Base-by-base conservation (phyloP, 768 basidiomycete species). In the Lactarius sp. region DNA sequence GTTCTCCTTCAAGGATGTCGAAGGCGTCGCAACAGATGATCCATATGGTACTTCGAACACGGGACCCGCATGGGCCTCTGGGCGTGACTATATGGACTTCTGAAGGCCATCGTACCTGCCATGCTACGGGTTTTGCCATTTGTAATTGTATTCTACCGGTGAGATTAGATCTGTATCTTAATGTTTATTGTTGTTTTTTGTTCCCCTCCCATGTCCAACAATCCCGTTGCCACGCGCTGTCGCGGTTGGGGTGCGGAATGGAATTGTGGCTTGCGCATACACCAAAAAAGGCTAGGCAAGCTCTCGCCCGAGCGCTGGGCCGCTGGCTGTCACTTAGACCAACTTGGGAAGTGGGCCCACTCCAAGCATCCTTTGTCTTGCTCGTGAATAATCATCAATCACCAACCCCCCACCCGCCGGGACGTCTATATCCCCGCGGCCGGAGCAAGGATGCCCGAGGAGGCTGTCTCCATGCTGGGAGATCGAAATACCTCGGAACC, bases 1-100 rank as follows among this genome's bases (percentile, higher is more conserved):
- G 75, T 92, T 92, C 73, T 84, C 85, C 44, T 87, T 85, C 74
- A 88, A 87, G 71, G 88, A 89, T 62, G 83, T 82, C 4, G 86
- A 88, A 63, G 81, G 70, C 10, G 70, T 71, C 47, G 70, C 70
- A 10, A 68, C 66, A 37, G 70, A 75, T 54, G 73, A 73, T 16
- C 71, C 72, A 20, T 75, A 74, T 53, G 73, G 72, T n/a, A 69
- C 68, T 14, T 61, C 62, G 13, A 70, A 52, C 5, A 34, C 66
- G 2, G 68, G 57, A 9, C 62, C 64, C 4, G 54, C 67, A 54
- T 69, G 71, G 69, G 68, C 66, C 42, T 58, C 56, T 33, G 66
- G 69, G n/a, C 60, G 69, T 14, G 66, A 67, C 56, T 72, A 72
- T 46, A 66, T 72, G 65, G 72, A 72, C 56, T 68, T 73, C 41